phyloP scores from a whole-genome alignment of 306 rosid genomes.

The Rosa rugosa region DNA sequence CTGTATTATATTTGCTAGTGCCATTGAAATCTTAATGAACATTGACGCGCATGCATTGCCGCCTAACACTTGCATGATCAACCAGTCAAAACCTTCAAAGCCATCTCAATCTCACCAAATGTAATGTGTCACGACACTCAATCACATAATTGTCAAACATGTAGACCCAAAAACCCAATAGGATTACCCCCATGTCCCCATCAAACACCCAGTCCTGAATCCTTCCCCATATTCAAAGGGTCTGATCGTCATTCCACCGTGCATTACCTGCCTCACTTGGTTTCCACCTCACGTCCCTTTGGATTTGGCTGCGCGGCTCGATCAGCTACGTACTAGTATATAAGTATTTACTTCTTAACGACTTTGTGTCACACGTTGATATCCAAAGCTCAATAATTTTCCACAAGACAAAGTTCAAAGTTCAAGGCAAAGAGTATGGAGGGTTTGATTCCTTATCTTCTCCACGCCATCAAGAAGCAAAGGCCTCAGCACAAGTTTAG shows the following conservation, averaged over 20 bases:
- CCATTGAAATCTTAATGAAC: neutral
- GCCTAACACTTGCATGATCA: neutral
- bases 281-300: neutral
- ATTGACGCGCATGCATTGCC: neutral
- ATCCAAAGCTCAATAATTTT: neutral
- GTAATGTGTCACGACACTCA: slow-evolving; percentile 5
- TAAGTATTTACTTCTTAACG: neutral
- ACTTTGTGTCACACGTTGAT: neutral
- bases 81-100: neutral
- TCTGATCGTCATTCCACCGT: neutral
- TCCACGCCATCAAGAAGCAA: slow-evolving; percentile 66
- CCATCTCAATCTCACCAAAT: slow-evolving; percentile 2
- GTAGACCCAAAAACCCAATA: neutral
- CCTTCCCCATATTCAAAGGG: neutral
- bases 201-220: no score
- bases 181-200: slow-evolving; percentile 4
- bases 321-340: neutral
- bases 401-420: slow-evolving; percentile 1
- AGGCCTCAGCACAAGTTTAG: slow-evolving; percentile 41
- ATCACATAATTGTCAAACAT: neutral
- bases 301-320: neutral
- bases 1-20: slow-evolving; percentile 5
- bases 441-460: slow-evolving; percentile 77
- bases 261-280: neutral
- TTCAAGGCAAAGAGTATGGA: slow-evolving; percentile 46